phyloP scores from a whole-genome alignment of 345 rosid species.

The Syzygium jambos region DNA sequence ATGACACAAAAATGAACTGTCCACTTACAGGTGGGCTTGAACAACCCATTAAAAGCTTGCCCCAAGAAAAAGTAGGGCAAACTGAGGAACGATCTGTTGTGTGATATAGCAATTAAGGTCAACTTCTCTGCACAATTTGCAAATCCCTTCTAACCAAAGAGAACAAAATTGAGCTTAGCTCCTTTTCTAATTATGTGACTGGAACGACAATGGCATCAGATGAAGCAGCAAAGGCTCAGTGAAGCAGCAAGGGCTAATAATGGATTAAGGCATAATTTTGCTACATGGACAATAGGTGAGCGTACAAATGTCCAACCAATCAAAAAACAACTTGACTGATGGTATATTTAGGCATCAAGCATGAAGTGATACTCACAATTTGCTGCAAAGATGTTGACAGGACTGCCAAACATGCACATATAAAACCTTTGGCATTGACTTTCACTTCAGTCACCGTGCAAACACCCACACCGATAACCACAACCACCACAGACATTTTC shows the following conservation, averaged over 20 bases:
- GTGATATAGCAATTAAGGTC: not conserved
- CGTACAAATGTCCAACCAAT: not conserved
- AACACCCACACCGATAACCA: constrained; percentile 84
- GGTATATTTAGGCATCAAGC: not conserved
- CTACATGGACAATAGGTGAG: not conserved
- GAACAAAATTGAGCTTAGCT: not conserved
- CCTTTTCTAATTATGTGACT: not conserved
- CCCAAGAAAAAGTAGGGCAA: not conserved
- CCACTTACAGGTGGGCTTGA: not conserved
- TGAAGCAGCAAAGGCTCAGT: not conserved
- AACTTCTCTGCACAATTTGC: not conserved
- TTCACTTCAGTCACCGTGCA: constrained; percentile 96
- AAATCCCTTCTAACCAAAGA: not conserved
- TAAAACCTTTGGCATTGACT: constrained; percentile 85
- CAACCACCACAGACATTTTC: constrained; percentile 70
- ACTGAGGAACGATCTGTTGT: not conserved
- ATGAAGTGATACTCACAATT: constrained; percentile 49
- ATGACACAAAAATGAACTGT: not conserved
- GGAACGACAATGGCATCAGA: not conserved
- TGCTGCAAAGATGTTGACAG: constrained; percentile 86
- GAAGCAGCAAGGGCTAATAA: not conserved
- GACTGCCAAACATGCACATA: constrained; percentile 82
- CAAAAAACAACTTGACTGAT: not conserved
- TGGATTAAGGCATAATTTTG: not conserved
- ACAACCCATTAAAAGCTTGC: not conserved